A percentile compares a stretch with the other conserved stretches of the same genome.
These are phyloP conservation scores for Botrytis tulipae DNA, from an alignment of 2,329 filamentous ascomycete genomes.

Conservation along the genomic window DNA sequence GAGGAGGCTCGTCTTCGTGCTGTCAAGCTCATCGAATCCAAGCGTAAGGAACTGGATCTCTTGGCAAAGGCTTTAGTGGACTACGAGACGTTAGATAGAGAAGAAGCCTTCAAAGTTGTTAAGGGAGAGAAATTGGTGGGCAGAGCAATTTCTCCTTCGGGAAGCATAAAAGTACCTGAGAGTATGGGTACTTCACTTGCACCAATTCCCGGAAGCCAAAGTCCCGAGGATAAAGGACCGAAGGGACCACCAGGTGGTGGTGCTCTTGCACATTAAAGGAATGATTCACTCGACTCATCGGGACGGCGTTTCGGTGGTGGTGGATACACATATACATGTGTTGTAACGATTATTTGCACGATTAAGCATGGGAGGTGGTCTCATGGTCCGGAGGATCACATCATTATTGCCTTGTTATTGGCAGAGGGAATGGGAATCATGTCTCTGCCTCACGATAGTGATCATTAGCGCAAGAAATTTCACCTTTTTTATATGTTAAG, in stretches of 20 bases:
- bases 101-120: conserved; percentile 88
- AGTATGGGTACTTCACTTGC: conserved; percentile 31
- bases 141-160: conserved; percentile 59
- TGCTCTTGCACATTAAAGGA: conserved; percentile 28
- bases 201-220: conserved; percentile 30
- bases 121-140: conserved; percentile 76
- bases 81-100: conserved; percentile 87
- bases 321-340: conserved; percentile 15
- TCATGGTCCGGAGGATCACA: conserved; percentile 3
- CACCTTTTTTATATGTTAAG: not conserved
- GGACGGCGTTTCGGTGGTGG: conserved; percentile 23
- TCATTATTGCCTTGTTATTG: conserved; percentile 18
- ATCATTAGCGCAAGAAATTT: conserved; percentile 17
- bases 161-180: conserved; percentile 66
- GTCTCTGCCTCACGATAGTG: conserved; percentile 19
- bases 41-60: conserved; percentile 80
- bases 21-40: conserved; percentile 65
- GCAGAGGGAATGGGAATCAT: not conserved
- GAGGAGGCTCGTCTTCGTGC: conserved; percentile 79
- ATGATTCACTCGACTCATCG: conserved; percentile 25
- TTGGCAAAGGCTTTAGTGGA: conserved; percentile 87
- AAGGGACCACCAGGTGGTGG: conserved; percentile 34
- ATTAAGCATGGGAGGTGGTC: not conserved
- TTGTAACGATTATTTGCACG: conserved; percentile 11
- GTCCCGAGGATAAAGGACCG: conserved; percentile 23